phyloP scores from a whole-genome alignment of 305 asterid species.

The Fraxinus ornus region DNA sequence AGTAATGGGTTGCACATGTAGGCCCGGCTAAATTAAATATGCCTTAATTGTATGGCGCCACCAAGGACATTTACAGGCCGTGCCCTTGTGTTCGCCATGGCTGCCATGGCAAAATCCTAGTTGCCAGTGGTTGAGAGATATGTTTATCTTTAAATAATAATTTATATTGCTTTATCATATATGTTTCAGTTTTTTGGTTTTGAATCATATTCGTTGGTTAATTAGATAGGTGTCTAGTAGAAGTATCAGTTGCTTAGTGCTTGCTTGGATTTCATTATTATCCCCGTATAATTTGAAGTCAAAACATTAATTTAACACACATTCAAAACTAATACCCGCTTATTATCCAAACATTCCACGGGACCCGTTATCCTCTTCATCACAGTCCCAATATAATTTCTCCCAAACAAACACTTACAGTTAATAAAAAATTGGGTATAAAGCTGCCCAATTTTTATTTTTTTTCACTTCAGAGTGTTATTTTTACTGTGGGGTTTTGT shows the following conservation, averaged over 20 bases:
- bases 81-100: background rate
- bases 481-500: background rate
- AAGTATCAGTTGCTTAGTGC: background rate
- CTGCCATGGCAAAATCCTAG: background rate
- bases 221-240: background rate
- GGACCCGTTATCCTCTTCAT: background rate
- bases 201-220: background rate
- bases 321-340: background rate
- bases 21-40: background rate
- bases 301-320: background rate
- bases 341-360: background rate
- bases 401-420: background rate
- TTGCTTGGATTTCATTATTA: background rate
- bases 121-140: background rate
- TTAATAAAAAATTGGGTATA: background rate
- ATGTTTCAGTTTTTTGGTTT: background rate
- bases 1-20: background rate
- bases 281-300: background rate
- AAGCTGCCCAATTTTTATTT: background rate
- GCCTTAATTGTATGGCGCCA: background rate
- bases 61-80: background rate
- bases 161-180: background rate
- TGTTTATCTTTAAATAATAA: background rate
- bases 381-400: background rate
- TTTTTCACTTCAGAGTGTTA: background rate